phyloP scores from a whole-genome alignment of 768 basidiomycete species.

The Lactarius evosmus region DNA sequence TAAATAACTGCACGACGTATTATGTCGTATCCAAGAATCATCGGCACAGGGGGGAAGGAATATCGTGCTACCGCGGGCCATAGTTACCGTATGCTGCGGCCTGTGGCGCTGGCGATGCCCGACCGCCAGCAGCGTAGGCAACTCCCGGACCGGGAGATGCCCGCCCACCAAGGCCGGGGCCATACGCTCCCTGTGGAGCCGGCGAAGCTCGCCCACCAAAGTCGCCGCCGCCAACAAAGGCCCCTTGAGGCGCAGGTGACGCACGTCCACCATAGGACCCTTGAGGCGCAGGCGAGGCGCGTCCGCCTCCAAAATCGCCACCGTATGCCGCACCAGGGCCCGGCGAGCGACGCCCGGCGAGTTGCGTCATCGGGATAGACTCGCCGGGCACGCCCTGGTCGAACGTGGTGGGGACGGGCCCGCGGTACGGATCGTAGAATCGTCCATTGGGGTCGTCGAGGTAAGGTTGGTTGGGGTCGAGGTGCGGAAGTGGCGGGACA shows the following conservation, averaged over 20 bases:
- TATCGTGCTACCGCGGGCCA: conserved; percentile 23
- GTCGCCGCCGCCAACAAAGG: conserved; percentile 7
- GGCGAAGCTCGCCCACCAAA: conserved; percentile 23
- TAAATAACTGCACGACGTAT: conserved; percentile 4
- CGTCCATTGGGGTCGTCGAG: conserved; percentile 58
- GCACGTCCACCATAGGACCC: conserved; percentile 23
- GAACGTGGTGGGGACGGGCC: conserved; percentile 67
- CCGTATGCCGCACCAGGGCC: conserved; percentile 31
- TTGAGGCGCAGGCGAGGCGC: conserved; percentile 15
- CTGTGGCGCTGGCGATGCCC: conserved; percentile 47
- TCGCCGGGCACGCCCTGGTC: conserved; percentile 47
- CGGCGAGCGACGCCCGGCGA: conserved; percentile 33
- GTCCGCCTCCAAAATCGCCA: conserved; percentile 11
- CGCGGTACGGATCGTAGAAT: conserved; percentile 75
- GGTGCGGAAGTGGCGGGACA: conserved; percentile 75
- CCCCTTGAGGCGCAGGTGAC: conserved; percentile 13
- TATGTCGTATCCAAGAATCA: background rate
- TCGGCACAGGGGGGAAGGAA: background rate
- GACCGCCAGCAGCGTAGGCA: conserved; percentile 31
- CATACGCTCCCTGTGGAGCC: conserved; percentile 21
- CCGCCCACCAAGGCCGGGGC: conserved; percentile 19
- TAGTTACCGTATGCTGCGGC: conserved; percentile 42
- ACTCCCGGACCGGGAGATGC: conserved; percentile 9
- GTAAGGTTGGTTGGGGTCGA: conserved; percentile 76
- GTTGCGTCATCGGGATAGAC: conserved; percentile 74